phyloP scores from a whole-genome alignment of 2,329 filamentous ascomycete species.

The Phyllosticta capitalensis region DNA sequence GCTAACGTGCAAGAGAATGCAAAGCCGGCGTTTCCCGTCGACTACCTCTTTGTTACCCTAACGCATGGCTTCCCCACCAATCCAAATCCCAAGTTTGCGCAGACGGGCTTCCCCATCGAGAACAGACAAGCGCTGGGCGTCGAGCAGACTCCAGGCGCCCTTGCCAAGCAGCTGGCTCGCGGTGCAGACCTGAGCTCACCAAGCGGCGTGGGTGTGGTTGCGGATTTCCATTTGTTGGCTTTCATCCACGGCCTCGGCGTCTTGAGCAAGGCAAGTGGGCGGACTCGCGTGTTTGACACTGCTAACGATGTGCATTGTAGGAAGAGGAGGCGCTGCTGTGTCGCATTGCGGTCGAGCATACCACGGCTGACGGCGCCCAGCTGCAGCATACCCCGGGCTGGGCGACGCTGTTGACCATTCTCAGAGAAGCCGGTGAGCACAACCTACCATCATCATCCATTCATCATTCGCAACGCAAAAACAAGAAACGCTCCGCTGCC shows the following conservation, averaged over 20 bases:
- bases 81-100: slow-evolving; percentile 66
- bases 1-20: slow-evolving; percentile 95
- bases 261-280: slow-evolving; percentile 62
- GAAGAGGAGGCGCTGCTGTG: slow-evolving; percentile 82
- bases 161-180: slow-evolving; percentile 54
- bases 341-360: slow-evolving; percentile 71
- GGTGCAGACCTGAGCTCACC: slow-evolving; percentile 46
- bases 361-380: slow-evolving; percentile 70
- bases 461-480: slow-evolving; percentile 15
- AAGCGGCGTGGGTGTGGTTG: slow-evolving; percentile 59
- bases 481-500: slow-evolving; percentile 10
- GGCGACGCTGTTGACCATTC: slow-evolving; percentile 86
- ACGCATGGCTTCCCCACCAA: slow-evolving; percentile 90
- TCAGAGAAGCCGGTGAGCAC: slow-evolving; percentile 88
- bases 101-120: slow-evolving; percentile 72
- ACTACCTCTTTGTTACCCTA: slow-evolving; percentile 90
- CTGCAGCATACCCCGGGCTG: slow-evolving; percentile 82
- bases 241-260: slow-evolving; percentile 75
- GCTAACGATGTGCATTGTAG: slow-evolving; percentile 39
- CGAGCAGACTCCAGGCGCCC: slow-evolving; percentile 66
- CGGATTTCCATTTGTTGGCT: slow-evolving; percentile 89
- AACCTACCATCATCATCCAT: slow-evolving; percentile 38
- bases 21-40: slow-evolving; percentile 90
- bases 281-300: background rate
- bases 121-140: slow-evolving; percentile 83